Base-by-base conservation (phyloP, 805 yeast species). In the Metschnikowia reukaufii region DNA sequence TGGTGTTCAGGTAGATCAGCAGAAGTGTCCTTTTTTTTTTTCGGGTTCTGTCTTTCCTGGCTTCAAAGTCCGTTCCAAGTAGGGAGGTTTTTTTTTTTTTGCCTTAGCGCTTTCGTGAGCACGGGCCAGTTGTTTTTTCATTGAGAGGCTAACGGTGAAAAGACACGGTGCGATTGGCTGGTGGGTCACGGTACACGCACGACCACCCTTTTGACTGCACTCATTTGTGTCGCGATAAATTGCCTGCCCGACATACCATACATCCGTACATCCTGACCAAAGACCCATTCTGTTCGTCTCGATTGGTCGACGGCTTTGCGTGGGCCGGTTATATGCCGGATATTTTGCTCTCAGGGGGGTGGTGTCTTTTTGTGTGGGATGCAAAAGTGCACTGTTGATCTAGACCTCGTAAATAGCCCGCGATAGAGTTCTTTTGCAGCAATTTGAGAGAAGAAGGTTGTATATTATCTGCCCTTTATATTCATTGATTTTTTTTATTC, bases 81-180 rank as follows among this genome's bases (percentile, higher is more conserved):
- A 40, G 48, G 39, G 50, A 40, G 40, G 38, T 20, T 30, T 38
- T 29, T 33, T 38, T 44, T 44, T 44, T 38, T 38, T 23, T 25
- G 34, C 18, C 18, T 16, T 37, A 25, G 27, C 27, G 27, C 39
- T 36, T 35, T 33, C 16, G 45, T 39, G 48, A 44, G 48, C 48
- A 44, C 44, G 13, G 45, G 44, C 21, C 41, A 10, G 17, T 44
- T 39, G n/a, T 39, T 44, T 39, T 39, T 45, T 44, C 39, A 9
- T 32, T 31, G 42, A 30, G 41, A 31, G 45, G 42, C 49, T 45
- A 52, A 53, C 51, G 46, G 36, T 45, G 56, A 55, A 55, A 55
- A 44, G 54, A 43, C 49, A 38, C 45, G 48, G 57, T 42, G 59
- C 56, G 49, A 55, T 55, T 55, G 59, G 59, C 59, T 55, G 55